phyloP scores from a whole-genome alignment of 345 rosid genomes.

The Turritis glabra region DNA sequence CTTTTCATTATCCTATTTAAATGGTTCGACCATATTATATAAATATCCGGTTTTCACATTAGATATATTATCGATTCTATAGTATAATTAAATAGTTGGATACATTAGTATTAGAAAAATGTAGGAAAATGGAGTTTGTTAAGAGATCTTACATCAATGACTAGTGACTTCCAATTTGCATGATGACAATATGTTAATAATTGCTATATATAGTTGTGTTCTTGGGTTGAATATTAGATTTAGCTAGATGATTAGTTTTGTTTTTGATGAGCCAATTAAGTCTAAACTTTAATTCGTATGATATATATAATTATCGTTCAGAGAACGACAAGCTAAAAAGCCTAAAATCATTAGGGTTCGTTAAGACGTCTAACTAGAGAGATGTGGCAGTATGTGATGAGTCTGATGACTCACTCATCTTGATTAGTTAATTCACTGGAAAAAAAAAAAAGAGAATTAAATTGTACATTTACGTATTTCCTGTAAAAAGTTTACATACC shows the following conservation, averaged over 20 bases:
- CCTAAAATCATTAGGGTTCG: conserved; percentile 24
- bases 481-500: not conserved
- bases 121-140: conserved; percentile 3
- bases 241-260: not conserved
- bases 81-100: not conserved
- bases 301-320: not conserved
- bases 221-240: not conserved
- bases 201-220: conserved; percentile 1
- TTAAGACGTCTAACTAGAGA: conserved; percentile 31
- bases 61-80: not conserved
- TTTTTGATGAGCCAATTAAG: conserved; percentile 1
- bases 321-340: conserved; percentile 16
- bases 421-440: not conserved
- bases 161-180: conserved; percentile 10
- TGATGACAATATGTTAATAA: conserved; percentile 10
- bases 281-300: not conserved
- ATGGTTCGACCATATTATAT: not conserved
- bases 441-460: not conserved
- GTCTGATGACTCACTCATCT: conserved; percentile 24
- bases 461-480: not conserved
- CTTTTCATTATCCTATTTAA: not conserved
- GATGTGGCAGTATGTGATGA: conserved; percentile 26
- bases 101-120: not conserved
- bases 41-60: not conserved
- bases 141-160: conserved; percentile 17